phyloP scores from a whole-genome alignment of 495 filamentous ascomycete genomes.

The Staphylotrichum longicolle region DNA sequence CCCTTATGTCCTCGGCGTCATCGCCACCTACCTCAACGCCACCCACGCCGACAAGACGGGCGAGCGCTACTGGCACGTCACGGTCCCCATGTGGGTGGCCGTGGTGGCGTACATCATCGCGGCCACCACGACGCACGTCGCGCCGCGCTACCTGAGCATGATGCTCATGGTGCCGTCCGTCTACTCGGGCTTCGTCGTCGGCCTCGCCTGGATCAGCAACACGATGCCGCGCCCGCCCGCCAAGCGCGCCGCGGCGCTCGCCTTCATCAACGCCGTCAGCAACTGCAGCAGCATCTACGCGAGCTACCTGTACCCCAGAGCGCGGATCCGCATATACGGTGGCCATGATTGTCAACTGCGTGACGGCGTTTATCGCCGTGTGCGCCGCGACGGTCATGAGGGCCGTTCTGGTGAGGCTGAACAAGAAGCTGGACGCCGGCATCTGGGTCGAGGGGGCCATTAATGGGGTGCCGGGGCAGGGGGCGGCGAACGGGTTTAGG shows the following conservation, averaged over 20 bases:
- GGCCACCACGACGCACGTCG: slow-evolving; percentile 61
- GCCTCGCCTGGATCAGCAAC: slow-evolving; percentile 76
- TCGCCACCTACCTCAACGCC: slow-evolving; percentile 68
- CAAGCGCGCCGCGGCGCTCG: slow-evolving; percentile 79
- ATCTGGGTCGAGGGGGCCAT: slow-evolving; percentile 48
- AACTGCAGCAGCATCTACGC: slow-evolving; percentile 75
- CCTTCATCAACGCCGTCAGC: slow-evolving; percentile 77
- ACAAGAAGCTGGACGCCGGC: slow-evolving; percentile 66
- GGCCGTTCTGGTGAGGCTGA: slow-evolving; percentile 64
- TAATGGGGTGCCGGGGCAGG: slow-evolving; percentile 53
- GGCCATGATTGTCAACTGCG: slow-evolving; percentile 74
- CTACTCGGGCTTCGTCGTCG: slow-evolving; percentile 69
- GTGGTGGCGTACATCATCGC: slow-evolving; percentile 74
- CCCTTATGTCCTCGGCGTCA: slow-evolving; percentile 68
- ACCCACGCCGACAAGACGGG: slow-evolving; percentile 77
- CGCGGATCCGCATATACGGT: slow-evolving; percentile 53
- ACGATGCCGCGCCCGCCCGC: slow-evolving; percentile 78
- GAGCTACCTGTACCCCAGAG: slow-evolving; percentile 59
- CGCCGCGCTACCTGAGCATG: slow-evolving; percentile 74
- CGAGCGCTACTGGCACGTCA: slow-evolving; percentile 77
- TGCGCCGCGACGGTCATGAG: slow-evolving; percentile 61
- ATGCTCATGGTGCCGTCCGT: slow-evolving; percentile 73
- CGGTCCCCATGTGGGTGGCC: slow-evolving; percentile 63
- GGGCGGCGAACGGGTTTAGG: slow-evolving; percentile 59
- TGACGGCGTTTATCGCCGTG: slow-evolving; percentile 64